These are phyloP conservation scores for Cercospora sojina DNA, from an alignment of 2,329 filamentous ascomycete species.

Conservation along the genomic window DNA sequence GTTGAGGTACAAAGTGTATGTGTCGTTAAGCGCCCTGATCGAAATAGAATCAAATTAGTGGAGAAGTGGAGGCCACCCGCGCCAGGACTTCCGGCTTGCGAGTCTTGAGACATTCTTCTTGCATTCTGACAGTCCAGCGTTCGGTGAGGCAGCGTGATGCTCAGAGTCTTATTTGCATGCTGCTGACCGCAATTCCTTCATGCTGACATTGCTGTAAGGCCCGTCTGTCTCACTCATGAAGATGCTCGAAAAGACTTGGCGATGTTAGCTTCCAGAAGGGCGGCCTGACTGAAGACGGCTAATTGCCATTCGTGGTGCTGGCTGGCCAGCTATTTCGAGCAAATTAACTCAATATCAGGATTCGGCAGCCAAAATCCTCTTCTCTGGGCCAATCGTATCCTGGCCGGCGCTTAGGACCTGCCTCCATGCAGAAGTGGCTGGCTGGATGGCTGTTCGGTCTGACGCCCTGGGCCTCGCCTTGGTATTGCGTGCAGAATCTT, in stretches of 20 bases:
- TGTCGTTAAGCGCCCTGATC: slow-evolving; percentile 23
- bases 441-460: slow-evolving; percentile 12
- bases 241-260: neutral
- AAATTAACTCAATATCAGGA: slow-evolving; percentile 17
- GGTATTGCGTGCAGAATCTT: slow-evolving; percentile 12
- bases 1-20: slow-evolving; percentile 17
- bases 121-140: neutral
- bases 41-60: slow-evolving; percentile 25
- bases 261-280: neutral
- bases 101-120: neutral
- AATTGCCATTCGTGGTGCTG: slow-evolving; percentile 4
- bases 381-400: slow-evolving; percentile 19
- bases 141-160: neutral
- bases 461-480: slow-evolving; percentile 5
- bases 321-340: slow-evolving; percentile 19
- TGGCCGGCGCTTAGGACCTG: slow-evolving; percentile 23
- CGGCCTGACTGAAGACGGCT: slow-evolving; percentile 8
- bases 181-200: neutral
- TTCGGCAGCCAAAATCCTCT: slow-evolving; percentile 4
- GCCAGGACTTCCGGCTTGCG: neutral
- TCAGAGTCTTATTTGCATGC: neutral
- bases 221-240: neutral
- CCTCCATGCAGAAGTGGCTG: slow-evolving; percentile 20
- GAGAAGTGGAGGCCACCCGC: slow-evolving; percentile 7
- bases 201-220: neutral